phyloP scores from a whole-genome alignment of 371 early-diverging fungal species.

The Chytridium lagenaria region DNA sequence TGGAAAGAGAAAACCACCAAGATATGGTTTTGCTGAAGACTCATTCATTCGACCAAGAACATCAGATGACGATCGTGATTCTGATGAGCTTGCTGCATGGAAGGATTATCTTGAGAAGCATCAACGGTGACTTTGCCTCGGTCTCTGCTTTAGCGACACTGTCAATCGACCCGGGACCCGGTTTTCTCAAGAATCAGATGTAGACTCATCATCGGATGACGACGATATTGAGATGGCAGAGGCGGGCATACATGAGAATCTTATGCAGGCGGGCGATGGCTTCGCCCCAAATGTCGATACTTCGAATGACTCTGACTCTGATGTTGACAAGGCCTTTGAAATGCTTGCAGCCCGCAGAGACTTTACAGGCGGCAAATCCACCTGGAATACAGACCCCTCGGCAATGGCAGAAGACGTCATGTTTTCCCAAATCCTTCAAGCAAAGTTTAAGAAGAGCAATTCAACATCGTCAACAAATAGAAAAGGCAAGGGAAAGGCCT shows the following conservation, averaged over 20 bases:
- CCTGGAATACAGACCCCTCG: slow-evolving; percentile 23
- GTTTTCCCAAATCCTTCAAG: slow-evolving; percentile 8
- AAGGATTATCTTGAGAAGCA: slow-evolving; percentile 39
- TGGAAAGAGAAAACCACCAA: neutral
- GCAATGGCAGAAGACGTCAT: neutral
- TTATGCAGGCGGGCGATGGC: slow-evolving; percentile 20
- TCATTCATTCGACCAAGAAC: neutral
- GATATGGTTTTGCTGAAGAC: neutral
- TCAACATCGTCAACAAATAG: too few species aligned
- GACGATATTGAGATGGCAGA: slow-evolving; percentile 23
- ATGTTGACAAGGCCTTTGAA: slow-evolving; percentile 22
- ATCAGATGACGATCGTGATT: slow-evolving; percentile 28
- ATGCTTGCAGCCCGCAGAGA: neutral
- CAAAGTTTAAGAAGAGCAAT: slow-evolving; percentile 16
- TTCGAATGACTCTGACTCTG: neutral
- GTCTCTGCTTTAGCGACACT: slow-evolving; percentile 22
- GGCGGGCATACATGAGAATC: slow-evolving; percentile 23
- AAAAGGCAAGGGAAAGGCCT: too few species aligned
- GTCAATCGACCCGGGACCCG: neutral
- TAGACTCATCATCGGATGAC: neutral
- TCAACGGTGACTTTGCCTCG: slow-evolving; percentile 28
- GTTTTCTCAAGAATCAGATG: neutral
- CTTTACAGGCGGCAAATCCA: slow-evolving; percentile 30
- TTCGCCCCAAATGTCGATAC: neutral
- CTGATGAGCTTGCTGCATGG: slow-evolving; percentile 29